A percentile compares a stretch with the other conserved stretches of the same genome.
Conservation (phyloP, 192 early-diverging fungal species). For the Helicostylum pulchrum region DNA sequence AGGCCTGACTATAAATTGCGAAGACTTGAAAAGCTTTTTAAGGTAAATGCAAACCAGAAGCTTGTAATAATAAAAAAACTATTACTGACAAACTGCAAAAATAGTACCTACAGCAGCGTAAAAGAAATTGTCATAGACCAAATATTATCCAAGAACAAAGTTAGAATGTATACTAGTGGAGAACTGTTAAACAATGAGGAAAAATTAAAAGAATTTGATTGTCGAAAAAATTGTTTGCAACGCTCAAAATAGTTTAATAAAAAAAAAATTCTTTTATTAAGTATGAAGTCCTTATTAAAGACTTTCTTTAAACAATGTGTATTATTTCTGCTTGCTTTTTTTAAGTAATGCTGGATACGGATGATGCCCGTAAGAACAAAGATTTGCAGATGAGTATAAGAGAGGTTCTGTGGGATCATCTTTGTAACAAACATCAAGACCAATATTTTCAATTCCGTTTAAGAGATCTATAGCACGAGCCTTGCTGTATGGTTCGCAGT, state of each 20-base stretch:
- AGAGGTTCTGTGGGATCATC: too few species aligned
- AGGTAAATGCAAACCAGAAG: slow-evolving; percentile 14
- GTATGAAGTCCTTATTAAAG: slow-evolving; percentile 4
- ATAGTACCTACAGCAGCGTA: slow-evolving; percentile 7
- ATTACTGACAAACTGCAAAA: slow-evolving; percentile 17
- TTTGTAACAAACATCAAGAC: too few species aligned
- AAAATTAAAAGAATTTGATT: slow-evolving; percentile 15
- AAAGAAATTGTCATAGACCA: slow-evolving; percentile 13
- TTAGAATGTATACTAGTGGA: neutral
- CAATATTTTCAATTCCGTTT: too few species aligned
- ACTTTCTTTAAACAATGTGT: slow-evolving; percentile 1
- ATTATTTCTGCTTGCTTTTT: slow-evolving; percentile 8
- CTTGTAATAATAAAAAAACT: slow-evolving; percentile 9
- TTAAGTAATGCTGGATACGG: neutral
- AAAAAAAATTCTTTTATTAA: slow-evolving; percentile 4
- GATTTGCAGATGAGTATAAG: too few species aligned
- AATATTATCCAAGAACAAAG: neutral
- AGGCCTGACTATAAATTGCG: slow-evolving; percentile 9
- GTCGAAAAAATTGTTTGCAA: slow-evolving; percentile 7
- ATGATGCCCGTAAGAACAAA: slow-evolving; percentile 8
- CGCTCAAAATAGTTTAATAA: slow-evolving; percentile 13
- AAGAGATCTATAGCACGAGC: too few species aligned
- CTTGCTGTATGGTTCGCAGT: too few species aligned
- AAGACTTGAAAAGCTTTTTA: slow-evolving; percentile 15
- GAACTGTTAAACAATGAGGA: slow-evolving; percentile 9